Percentiles rank a stretch among this genome's conserved stretches.
These are phyloP conservation scores for Leishmania guyanensis DNA, from an alignment of 208 protist species.

Conservation along the genomic window DNA sequence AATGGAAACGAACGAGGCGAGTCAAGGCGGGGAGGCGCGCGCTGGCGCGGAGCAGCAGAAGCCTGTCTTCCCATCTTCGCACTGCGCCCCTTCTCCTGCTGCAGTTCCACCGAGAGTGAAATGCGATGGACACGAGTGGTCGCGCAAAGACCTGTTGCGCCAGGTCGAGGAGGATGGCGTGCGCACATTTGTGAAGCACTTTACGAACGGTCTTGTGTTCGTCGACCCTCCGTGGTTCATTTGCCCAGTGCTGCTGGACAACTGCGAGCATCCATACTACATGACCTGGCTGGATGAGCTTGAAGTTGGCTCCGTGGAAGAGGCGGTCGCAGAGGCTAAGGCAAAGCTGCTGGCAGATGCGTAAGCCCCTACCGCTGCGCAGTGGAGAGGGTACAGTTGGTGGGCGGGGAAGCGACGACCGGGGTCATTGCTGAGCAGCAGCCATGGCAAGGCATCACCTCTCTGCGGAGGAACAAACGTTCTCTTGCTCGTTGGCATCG, in stretches of 20 bases:
- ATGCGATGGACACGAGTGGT: neutral
- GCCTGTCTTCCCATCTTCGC: neutral
- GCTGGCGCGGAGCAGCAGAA: neutral
- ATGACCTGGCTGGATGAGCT: conserved; percentile 63
- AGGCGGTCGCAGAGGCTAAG: conserved; percentile 40
- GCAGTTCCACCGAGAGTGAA: neutral
- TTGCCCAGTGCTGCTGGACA: conserved; percentile 53
- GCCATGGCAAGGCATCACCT: neutral
- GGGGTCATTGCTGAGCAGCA: neutral
- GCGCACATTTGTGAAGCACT: conserved; percentile 26
- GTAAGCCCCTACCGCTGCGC: neutral
- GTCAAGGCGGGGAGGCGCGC: neutral
- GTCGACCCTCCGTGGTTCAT: conserved; percentile 77
- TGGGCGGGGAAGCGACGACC: too few relatives aligned
- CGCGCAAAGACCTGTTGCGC: neutral
- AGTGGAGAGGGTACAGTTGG: neutral
- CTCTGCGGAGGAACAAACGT: neutral
- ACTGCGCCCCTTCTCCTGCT: neutral
- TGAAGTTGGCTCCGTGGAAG: conserved; percentile 41
- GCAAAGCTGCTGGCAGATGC: conserved; percentile 10
- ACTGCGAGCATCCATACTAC: conserved; percentile 78
- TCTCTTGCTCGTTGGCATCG: neutral
- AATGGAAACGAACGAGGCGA: neutral
- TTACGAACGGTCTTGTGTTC: conserved; percentile 45
- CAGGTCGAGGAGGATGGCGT: conserved; percentile 10